Conservation (phyloP, 768 basidiomycete genomes). For the Postia placenta region DNA sequence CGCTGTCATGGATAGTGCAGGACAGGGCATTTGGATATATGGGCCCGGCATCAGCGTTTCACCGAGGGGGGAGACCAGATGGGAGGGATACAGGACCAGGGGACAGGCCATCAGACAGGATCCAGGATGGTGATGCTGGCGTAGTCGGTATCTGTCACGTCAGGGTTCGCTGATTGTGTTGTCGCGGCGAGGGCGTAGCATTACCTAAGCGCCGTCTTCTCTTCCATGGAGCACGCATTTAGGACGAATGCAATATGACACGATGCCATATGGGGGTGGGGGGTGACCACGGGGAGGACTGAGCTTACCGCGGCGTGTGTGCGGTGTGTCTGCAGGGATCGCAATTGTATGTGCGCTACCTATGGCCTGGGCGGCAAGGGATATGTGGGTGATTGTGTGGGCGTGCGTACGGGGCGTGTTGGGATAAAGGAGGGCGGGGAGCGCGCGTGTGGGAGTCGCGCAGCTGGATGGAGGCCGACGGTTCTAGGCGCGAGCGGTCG, state of each 20-base stretch:
- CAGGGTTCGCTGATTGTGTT: background rate
- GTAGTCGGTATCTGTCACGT: background rate
- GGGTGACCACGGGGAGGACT: background rate
- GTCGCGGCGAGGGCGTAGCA: constrained; percentile 12
- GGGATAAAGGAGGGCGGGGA: background rate
- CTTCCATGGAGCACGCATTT: background rate
- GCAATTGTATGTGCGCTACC: background rate
- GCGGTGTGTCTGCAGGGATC: background rate
- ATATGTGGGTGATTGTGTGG: background rate
- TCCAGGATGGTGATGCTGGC: background rate
- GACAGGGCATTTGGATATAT: too few relatives aligned
- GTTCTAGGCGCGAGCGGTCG: constrained; percentile 4
- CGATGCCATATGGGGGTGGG: background rate
- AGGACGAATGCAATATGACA: too few relatives aligned
- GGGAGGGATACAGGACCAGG: too few relatives aligned
- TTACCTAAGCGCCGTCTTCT: constrained; percentile 20
- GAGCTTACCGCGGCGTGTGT: background rate
- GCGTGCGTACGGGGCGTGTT: background rate
- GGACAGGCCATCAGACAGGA: too few relatives aligned
- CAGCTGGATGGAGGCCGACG: background rate
- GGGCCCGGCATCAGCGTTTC: background rate
- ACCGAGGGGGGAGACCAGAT: background rate
- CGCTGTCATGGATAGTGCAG: background rate
- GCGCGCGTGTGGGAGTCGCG: too few relatives aligned
- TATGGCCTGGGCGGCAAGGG: constrained; percentile 10